Base-by-base conservation (phyloP, 2,329 filamentous ascomycete genomes). In the Penicillium frequentans region DNA sequence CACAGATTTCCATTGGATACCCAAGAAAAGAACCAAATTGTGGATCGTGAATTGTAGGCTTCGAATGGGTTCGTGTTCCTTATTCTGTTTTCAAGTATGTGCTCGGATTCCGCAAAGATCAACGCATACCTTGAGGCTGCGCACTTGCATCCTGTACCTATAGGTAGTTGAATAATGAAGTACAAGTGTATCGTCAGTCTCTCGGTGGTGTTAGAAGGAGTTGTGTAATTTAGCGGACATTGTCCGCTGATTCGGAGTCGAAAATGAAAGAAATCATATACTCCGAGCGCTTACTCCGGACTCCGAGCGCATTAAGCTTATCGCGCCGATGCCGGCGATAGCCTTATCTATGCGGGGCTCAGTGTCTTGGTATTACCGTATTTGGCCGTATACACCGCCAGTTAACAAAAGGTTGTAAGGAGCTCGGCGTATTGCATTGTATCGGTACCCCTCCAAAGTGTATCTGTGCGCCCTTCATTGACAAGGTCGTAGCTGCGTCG, bases 251-350 rank as follows among this genome's bases (percentile, higher is more conserved):
- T 29, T 16, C 14, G 46, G 26, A 4, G 29, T 31, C 11, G 29
- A 31, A 14, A 2, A 35, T 23, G 14, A 50, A 14, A n/a, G 14
- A 37, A 24, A 27, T 16, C 6, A 14, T 50, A 37, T 21, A 37
- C 35, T 27, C 48, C 35, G 33, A 50, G 48, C 35, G 10, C 33
- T 29, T 21, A 37, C 33, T 27, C 48, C 35, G 33, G 14, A 37
- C 33, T 27, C 48, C 35, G 33, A 50, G 48, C 35, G 10, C 23
- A 42, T 42, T 49, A 52, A 52, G 53, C 60, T 66, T 66, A 68
- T 65, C 64, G 55, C 45, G 61, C 70, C 70, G 69, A 70, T 71
- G 63, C 70, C 70, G 70, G 68, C 62, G 62, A 59, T 72, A 72
- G 61, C 70, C 70, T 71, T 71, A 67, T 70, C 68, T 71, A 72